Evolutionary conservation across 257 asterid genomes (phyloP), one percentile per base, ranked within the genome.

Genomic region (Avicennia marina): DNA sequence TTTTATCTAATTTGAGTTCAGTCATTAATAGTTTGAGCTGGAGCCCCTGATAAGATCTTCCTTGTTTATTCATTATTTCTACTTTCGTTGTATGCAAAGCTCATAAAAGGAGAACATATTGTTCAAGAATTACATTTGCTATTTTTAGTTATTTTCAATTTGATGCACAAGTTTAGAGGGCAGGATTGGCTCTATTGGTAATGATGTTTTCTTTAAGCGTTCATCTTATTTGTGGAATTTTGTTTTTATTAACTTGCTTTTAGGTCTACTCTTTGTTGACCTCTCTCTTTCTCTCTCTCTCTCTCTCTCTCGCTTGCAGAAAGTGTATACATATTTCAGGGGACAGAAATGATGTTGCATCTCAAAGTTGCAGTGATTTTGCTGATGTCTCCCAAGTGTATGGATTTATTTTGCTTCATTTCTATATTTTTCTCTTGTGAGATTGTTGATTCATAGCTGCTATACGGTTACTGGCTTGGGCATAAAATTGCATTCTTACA

Each of bases 311-410:
- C 46, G 52, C 41, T 39, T 70, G 88, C 96, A 91, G 98, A 85
- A 83, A 88, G 78, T 91, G 27, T 91, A 91, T 51, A 49, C 78
- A 63, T 82, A 72, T 70, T 91, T 91, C 86, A 77, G 98, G 56
- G 98, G 98, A 47, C 47, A 85, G 53, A 82, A 81, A 80, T 91
- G 70, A 83, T 64, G 20, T 38, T 12, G 25, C 64, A 18, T 45
- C 27, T 58, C 50, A 47, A 38, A 32, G 52, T n/a, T 15, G 68
- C 51, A 13, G 64, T 56, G 56, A 43, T 42, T 57, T 48, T 24
- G 34, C 32, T 29, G 75, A 58, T 74, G 68, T 60, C 67, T n/a
- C 62, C 40, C 1, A 36, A 53, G 72, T 63, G 70, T 43, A 67
- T 54, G 62, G 50, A 33, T 64, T 48, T 53, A 31, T 52, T 53